Conservation (phyloP, 2,329 filamentous ascomycete species). For the Ophioceras dolichostomum region DNA sequence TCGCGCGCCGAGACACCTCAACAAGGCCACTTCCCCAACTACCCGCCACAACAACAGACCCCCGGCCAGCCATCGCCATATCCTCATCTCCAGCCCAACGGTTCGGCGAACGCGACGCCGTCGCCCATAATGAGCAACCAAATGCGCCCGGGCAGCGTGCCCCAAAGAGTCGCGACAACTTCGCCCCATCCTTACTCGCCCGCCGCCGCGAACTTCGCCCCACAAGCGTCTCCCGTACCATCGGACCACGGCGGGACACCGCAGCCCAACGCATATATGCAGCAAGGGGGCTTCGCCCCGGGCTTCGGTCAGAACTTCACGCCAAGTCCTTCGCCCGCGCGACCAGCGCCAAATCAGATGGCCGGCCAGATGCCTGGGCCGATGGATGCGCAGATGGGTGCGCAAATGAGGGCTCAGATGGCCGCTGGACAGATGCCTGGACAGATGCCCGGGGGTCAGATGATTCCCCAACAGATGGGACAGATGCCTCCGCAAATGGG, state of each 20-base stretch:
- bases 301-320: constrained; percentile 48
- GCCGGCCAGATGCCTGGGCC: constrained; percentile 10
- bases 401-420: constrained; percentile 33
- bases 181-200: constrained; percentile 88
- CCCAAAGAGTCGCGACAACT: constrained; percentile 76
- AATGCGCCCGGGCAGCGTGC: constrained; percentile 55
- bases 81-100: constrained; percentile 70
- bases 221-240: constrained; percentile 63
- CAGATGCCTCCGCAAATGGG: constrained; percentile 19
- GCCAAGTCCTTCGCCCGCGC: constrained; percentile 40
- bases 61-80: constrained; percentile 57
- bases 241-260: constrained; percentile 66
- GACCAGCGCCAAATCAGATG: constrained; percentile 44
- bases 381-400: constrained; percentile 39
- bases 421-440: constrained; percentile 16
- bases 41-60: constrained; percentile 41
- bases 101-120: constrained; percentile 74
- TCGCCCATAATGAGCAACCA: constrained; percentile 89
- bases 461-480: constrained; percentile 19
- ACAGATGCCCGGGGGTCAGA: too few species aligned
- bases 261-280: constrained; percentile 60
- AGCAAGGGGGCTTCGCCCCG: constrained; percentile 41
- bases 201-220: constrained; percentile 56
- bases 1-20: constrained; percentile 91
- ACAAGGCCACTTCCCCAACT: constrained; percentile 60